Evolutionary conservation across 2,329 filamentous ascomycete genomes (phyloP), one percentile per base, ranked within the genome.

Genomic region (Penicillium freii): DNA sequence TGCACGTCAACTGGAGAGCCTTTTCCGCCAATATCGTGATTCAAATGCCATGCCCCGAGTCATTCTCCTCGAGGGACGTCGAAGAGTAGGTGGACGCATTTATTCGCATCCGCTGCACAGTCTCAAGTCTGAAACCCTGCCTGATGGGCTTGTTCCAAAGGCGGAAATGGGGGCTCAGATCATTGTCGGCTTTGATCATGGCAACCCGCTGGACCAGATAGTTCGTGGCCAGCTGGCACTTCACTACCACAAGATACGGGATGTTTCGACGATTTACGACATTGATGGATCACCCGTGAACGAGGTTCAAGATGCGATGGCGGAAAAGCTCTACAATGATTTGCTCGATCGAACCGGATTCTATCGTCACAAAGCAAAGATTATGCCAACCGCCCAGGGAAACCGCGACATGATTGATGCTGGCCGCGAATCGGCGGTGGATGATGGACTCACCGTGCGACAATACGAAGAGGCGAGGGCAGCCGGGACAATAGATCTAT

Each of bases 151-250:
- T 72, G 83, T 76, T 50, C 89, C 88, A 69, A 97, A 92, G 21
- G 94, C 91, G 33, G 94, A 99, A 73, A 95, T 97, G 87, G 94
- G 94, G 29, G 94, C 93, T 54, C 96, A 99, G 82, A 97, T 99
- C 59, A 92, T 99, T 60, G 97, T 95, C 34, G 94, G 94, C 0
- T 99, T 97, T 71, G 92, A 97, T 64, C 86, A 91, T 63, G 95
- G 95, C 19, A 99, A 99, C 67, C 94, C 94, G 5, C 78, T 99
- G 66, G 95, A 97, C 71, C 85, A 92, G 48, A 86, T 99, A 58
- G 87, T 99, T 56, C 87, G 94, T 64, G 92, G 91, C 17, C 95
- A 99, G 74, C 82, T 99, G 48, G 90, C 89, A 27, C 82, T 99
- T 21, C 87, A 87, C 17, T 97, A 96, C 71, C 91, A 97, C 73